Evolutionary conservation across 1,284 basidiomycete genomes (phyloP).

Genomic region (Calocybe gambosa): DNA sequence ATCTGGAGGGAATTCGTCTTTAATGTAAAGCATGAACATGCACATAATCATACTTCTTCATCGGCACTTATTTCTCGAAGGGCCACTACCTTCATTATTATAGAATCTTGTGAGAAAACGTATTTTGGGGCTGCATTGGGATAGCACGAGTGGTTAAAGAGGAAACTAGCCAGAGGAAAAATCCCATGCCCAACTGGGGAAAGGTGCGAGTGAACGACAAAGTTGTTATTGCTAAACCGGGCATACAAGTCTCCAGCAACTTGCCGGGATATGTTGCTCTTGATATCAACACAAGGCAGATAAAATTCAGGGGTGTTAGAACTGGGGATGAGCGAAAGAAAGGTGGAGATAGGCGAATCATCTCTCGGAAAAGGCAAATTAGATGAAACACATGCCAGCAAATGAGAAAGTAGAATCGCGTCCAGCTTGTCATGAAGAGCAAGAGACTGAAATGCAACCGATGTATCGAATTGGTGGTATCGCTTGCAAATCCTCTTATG

Average conservation of each 20-base stretch:
- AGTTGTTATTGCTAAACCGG: slow-evolving; percentile 74
- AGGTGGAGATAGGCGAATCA: slow-evolving; percentile 26
- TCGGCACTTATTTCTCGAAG: slow-evolving; percentile 46
- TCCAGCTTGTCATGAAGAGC: slow-evolving; percentile 51
- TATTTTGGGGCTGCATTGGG: slow-evolving; percentile 69
- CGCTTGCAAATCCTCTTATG: slow-evolving; percentile 63
- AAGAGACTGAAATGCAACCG: slow-evolving; percentile 41
- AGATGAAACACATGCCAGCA: slow-evolving; percentile 38
- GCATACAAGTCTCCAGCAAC: slow-evolving; percentile 34
- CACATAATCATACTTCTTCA: slow-evolving; percentile 49
- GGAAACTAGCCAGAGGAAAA: slow-evolving; percentile 63
- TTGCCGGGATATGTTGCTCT: slow-evolving; percentile 22
- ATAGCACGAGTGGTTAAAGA: slow-evolving; percentile 73
- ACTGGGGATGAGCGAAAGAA: slow-evolving; percentile 49
- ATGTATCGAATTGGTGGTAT: slow-evolving; percentile 40
- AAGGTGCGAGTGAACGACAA: slow-evolving; percentile 65
- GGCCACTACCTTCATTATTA: slow-evolving; percentile 57
- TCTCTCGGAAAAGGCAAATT: slow-evolving; percentile 19
- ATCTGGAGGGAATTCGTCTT: slow-evolving; percentile 36
- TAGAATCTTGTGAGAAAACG: slow-evolving; percentile 31
- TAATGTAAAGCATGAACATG: slow-evolving; percentile 1
- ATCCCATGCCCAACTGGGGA: slow-evolving; percentile 62
- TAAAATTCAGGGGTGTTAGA: slow-evolving; percentile 21
- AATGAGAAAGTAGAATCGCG: slow-evolving; percentile 55
- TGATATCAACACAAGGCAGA: slow-evolving; percentile 30